Conservation (phyloP, 768 basidiomycete genomes). For the Collybia sordida region DNA sequence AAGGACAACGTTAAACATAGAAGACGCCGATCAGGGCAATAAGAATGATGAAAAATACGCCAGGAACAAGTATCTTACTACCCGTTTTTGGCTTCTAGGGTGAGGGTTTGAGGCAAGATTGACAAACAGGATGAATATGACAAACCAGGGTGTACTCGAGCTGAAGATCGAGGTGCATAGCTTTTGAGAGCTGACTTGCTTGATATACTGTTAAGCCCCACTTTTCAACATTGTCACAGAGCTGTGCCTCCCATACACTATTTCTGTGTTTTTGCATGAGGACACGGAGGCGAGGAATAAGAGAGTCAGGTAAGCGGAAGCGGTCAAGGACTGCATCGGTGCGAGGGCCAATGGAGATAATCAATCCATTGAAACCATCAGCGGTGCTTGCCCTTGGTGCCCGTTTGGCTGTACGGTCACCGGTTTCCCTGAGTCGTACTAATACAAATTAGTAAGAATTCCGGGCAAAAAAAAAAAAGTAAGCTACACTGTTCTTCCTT, state of each 20-base stretch:
- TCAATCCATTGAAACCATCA: slow-evolving; percentile 2
- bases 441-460: slow-evolving; percentile 1
- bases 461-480: too few relatives aligned
- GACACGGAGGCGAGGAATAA: background rate
- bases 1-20: background rate
- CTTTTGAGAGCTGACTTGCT: slow-evolving; percentile 2
- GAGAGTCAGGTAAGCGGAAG: slow-evolving; percentile 3
- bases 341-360: slow-evolving; percentile 4
- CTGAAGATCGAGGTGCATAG: background rate
- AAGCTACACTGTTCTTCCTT: too few relatives aligned
- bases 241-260: slow-evolving; percentile 3
- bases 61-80: background rate
- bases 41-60: background rate
- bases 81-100: background rate
- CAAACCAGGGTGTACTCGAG: background rate
- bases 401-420: background rate
- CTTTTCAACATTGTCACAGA: background rate
- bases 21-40: background rate
- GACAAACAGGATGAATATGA: background rate
- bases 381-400: background rate
- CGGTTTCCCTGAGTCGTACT: background rate
- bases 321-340: slow-evolving; percentile 5
- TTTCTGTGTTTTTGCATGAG: slow-evolving; percentile 1
- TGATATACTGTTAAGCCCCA: slow-evolving; percentile 13
- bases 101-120: background rate